These are phyloP conservation scores for Serendipita sp. DNA, from an alignment of 768 basidiomycete species.

Conservation along the genomic window DNA sequence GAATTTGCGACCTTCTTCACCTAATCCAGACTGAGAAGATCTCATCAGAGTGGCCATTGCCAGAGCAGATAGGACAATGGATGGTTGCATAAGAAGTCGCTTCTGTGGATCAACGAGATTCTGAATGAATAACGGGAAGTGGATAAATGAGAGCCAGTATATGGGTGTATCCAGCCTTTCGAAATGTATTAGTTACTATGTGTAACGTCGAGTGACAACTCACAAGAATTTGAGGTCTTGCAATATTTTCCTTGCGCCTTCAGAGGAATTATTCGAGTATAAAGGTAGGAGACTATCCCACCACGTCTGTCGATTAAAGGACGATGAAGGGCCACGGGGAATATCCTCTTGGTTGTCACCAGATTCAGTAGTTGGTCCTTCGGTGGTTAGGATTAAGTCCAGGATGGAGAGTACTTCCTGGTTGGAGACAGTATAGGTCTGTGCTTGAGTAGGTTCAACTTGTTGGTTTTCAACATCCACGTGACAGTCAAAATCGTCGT, in stretches of 20 bases:
- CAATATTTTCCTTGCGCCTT: constrained; percentile 23
- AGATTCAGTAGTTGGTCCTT: not conserved
- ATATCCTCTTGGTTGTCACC: constrained; percentile 1
- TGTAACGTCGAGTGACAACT: constrained; percentile 13
- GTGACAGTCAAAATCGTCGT: no score
- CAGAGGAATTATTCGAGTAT: constrained; percentile 26
- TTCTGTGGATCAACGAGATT: constrained; percentile 36
- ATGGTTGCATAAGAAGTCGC: constrained; percentile 46
- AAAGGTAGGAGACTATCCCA: constrained; percentile 32
- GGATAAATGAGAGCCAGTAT: constrained; percentile 55
- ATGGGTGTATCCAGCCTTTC: constrained; percentile 46
- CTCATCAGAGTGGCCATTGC: constrained; percentile 58
- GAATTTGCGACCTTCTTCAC: constrained; percentile 35
- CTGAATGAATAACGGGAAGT: constrained; percentile 35
- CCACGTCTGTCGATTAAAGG: constrained; percentile 26
- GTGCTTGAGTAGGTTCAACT: no score
- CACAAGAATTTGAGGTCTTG: constrained; percentile 39
- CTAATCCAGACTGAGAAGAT: constrained; percentile 49
- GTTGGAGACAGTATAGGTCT: not conserved
- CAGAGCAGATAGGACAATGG: constrained; percentile 49
- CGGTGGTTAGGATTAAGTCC: not conserved
- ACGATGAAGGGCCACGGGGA: constrained; percentile 16
- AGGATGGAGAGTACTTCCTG: not conserved
- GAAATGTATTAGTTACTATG: constrained; percentile 7
- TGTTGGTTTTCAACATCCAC: no score